A percentile compares a stretch with the other conserved stretches of the same genome.
phyloP scores from a whole-genome alignment of 352 stramenopile genomes.

The Globisporangium polare region DNA sequence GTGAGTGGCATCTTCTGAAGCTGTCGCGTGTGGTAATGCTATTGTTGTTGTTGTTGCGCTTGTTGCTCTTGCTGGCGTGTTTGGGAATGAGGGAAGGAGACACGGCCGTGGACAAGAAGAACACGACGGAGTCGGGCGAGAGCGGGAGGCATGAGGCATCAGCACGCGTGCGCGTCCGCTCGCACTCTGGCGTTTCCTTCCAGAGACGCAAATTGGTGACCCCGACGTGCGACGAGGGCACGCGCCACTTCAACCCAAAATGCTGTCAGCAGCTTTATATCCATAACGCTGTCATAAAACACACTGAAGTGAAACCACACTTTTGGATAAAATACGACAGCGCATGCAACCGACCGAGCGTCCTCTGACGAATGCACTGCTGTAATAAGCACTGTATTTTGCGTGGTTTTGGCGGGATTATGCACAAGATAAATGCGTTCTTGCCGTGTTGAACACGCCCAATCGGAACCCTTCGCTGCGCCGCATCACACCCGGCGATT shows the following conservation, averaged over 20 bases:
- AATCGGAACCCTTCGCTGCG: not conserved
- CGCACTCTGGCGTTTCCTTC: not conserved
- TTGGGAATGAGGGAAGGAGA: not conserved
- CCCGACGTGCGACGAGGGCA: not conserved
- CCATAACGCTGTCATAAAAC: no score
- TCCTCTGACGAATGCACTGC: not conserved
- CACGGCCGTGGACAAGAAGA: not conserved
- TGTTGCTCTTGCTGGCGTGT: constrained; percentile 6
- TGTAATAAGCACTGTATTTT: no score
- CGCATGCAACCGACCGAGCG: no score
- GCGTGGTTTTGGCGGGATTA: no score
- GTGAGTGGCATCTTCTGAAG: constrained; percentile 9
- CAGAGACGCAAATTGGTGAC: not conserved
- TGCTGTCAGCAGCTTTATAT: not conserved
- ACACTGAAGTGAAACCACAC: no score
- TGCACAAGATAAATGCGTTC: no score
- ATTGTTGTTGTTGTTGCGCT: not conserved
- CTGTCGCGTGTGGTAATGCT: not conserved
- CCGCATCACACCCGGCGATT: not conserved
- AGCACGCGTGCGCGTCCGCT: not conserved
- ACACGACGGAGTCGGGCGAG: not conserved
- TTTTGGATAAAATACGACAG: no score
- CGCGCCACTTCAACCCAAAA: constrained; percentile 2
- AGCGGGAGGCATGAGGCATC: not conserved
- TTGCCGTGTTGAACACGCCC: not conserved